These are phyloP conservation scores for Orobanche coerulescens DNA, from an alignment of 257 asterid species.

Conservation along the genomic window DNA sequence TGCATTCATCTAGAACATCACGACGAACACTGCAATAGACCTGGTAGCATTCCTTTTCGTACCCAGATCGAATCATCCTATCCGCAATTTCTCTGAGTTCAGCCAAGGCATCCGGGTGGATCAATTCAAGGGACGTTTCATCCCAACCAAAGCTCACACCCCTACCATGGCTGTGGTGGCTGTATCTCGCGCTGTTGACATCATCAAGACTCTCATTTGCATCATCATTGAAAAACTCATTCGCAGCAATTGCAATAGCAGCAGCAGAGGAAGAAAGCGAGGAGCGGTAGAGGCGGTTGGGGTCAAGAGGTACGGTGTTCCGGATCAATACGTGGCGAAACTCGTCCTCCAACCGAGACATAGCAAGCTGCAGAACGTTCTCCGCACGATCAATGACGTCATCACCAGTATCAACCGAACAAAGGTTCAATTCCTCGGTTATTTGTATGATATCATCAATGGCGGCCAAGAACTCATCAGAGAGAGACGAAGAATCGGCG, in stretches of 20 bases:
- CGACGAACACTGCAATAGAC: conserved; percentile 75
- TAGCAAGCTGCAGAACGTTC: conserved; percentile 70
- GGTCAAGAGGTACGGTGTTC: conserved; percentile 57
- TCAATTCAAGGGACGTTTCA: conserved; percentile 60
- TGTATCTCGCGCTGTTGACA: conserved; percentile 57
- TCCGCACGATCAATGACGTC: conserved; percentile 63
- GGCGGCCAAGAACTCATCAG: conserved; percentile 49
- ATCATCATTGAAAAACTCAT: conserved; percentile 38
- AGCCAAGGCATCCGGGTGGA: conserved; percentile 53
- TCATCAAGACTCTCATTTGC: conserved; percentile 38
- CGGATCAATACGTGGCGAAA: conserved; percentile 56
- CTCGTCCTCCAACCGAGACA: conserved; percentile 84
- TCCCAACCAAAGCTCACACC: conserved; percentile 61
- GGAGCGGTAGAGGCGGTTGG: conserved; percentile 60
- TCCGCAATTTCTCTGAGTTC: conserved; percentile 77
- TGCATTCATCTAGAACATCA: conserved; percentile 78
- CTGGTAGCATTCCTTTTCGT: conserved; percentile 93
- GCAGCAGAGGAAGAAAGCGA: conserved; percentile 50
- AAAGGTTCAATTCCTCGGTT: conserved; percentile 56
- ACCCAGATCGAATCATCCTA: conserved; percentile 82
- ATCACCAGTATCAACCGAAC: conserved; percentile 24
- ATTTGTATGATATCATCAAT: conserved; percentile 67
- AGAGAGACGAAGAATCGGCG: conserved; percentile 31
- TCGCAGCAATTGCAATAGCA: conserved; percentile 56
- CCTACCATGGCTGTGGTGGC: conserved; percentile 36